Evolutionary conservation across 768 basidiomycete species (phyloP), one percentile per base, ranked within the genome.

Genomic region (Lentinula lateritia): DNA sequence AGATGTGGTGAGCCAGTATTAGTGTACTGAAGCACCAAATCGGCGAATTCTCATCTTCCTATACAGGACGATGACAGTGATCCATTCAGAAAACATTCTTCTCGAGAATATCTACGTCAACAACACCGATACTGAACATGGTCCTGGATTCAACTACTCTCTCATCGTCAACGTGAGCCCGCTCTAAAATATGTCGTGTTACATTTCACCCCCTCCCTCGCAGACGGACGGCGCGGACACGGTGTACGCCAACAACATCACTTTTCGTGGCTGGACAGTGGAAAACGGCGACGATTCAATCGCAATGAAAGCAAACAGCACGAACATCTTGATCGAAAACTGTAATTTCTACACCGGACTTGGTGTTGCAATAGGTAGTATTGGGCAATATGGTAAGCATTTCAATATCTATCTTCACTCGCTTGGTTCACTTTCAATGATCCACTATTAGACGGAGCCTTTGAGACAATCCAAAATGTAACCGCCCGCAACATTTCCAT

Each of bases 181-280:
- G 28, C 28, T 28, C 28, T 28, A 3, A 28, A 28, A 28, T 28
- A 28, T 28, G 6, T 28, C 58, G 5, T 3, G 8, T 36, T 35
- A 5, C 35, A 16, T 15, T 8, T 5, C 9, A 35, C 62, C 16
- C 48, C 23, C 43, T 5, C 50, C 35, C 23, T 64, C 67, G 70
- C 77, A 77, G 66, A 78, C 76, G 0, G 75, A 75, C 55, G 73
- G 76, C 9, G 68, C 70, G n/a, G 76, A 78, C 55, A 76, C 73
- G 13, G 70, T 75, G 55, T 69, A 70, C 59, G 73, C 73, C 28
- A 67, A 78, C 61, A 73, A 73, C 42, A 75, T 78, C 56, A 75
- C 71, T 20, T 72, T 77, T 65, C 66, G 70, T 41, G 70, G 73
- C 54, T 76, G 74, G 73, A 72, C 75, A 15, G 71, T 76, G 35